phyloP scores from a whole-genome alignment of 2,329 filamentous ascomycete species.

The Emergomyces pasteurianus region DNA sequence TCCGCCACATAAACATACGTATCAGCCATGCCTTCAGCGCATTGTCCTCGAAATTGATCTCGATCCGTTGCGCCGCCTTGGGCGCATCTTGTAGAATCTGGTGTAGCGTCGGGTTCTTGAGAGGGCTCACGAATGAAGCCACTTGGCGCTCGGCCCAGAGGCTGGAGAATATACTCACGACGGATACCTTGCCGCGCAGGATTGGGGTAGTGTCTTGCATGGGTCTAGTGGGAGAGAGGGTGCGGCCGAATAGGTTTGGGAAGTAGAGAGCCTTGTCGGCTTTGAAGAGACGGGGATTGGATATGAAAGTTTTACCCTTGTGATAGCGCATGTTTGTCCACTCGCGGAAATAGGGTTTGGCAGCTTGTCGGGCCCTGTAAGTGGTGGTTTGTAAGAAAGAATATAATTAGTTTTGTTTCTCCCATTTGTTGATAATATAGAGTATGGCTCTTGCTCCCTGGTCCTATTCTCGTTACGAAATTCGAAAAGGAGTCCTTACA shows the following conservation, averaged over 20 bases:
- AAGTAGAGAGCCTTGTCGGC: constrained; percentile 77
- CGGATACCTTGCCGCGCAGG: constrained; percentile 59
- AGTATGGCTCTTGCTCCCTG: no score
- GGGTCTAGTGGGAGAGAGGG: constrained; percentile 49
- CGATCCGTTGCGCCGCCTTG: constrained; percentile 59
- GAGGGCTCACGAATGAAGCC: constrained; percentile 54
- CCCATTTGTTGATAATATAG: no score
- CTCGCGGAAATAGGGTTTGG: constrained; percentile 89
- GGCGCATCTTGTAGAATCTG: constrained; percentile 43
- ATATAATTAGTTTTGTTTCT: neutral
- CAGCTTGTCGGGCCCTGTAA: constrained; percentile 57
- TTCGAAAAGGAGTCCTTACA: constrained; percentile 41
- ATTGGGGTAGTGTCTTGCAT: constrained; percentile 61
- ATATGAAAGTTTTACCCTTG: constrained; percentile 84
- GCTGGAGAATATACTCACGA: constrained; percentile 72
- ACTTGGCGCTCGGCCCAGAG: constrained; percentile 78
- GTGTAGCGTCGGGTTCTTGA: constrained; percentile 58
- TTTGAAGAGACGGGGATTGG: constrained; percentile 74
- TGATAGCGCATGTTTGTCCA: constrained; percentile 74
- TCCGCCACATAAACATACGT: constrained; percentile 39
- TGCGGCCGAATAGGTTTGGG: constrained; percentile 77
- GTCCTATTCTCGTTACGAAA: neutral
- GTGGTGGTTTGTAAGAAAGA: neutral
- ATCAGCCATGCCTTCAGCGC: constrained; percentile 48
- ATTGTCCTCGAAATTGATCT: constrained; percentile 83